phyloP scores from a whole-genome alignment of 1,284 basidiomycete species.

The Spongiforma sp. region DNA sequence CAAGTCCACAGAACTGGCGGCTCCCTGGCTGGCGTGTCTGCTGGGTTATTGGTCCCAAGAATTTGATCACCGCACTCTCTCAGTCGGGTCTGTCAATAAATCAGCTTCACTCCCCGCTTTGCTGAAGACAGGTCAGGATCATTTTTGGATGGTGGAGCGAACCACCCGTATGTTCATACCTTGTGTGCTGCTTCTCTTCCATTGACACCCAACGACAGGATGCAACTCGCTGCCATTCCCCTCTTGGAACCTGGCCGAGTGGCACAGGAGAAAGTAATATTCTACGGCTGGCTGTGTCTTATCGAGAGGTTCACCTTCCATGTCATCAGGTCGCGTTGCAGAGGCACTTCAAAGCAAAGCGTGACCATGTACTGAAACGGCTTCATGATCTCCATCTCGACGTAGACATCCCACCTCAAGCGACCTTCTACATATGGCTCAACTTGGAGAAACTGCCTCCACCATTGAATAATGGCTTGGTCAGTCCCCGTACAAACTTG shows the following conservation, averaged over 20 bases:
- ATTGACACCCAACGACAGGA: conserved; percentile 44
- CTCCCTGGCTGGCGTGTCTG: conserved; percentile 94
- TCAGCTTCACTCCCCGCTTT: not conserved
- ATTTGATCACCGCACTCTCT: conserved; percentile 83
- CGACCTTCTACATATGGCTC: conserved; percentile 93
- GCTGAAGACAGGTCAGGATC: conserved; percentile 52
- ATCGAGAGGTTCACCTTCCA: conserved; percentile 4
- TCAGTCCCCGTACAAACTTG: conserved; percentile 39
- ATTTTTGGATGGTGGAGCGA: conserved; percentile 89
- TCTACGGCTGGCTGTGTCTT: not conserved
- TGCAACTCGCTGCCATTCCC: conserved; percentile 86
- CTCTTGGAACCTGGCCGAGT: conserved; percentile 78
- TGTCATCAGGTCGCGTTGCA: conserved; percentile 69
- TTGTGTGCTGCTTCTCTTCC: not conserved
- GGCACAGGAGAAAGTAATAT: conserved; percentile 65
- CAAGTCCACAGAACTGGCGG: conserved; percentile 75
- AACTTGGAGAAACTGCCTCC: conserved; percentile 78
- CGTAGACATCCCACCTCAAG: conserved; percentile 74
- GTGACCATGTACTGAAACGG: conserved; percentile 88
- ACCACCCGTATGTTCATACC: conserved; percentile 71
- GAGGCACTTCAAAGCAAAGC: conserved; percentile 88
- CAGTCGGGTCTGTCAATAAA: conserved; percentile 66
- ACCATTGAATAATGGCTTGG: conserved; percentile 88
- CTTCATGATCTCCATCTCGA: conserved; percentile 79
- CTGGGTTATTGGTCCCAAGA: conserved; percentile 97